Evolutionary conservation across 257 asterid genomes (phyloP).

Genomic region (Plantago elongata): DNA sequence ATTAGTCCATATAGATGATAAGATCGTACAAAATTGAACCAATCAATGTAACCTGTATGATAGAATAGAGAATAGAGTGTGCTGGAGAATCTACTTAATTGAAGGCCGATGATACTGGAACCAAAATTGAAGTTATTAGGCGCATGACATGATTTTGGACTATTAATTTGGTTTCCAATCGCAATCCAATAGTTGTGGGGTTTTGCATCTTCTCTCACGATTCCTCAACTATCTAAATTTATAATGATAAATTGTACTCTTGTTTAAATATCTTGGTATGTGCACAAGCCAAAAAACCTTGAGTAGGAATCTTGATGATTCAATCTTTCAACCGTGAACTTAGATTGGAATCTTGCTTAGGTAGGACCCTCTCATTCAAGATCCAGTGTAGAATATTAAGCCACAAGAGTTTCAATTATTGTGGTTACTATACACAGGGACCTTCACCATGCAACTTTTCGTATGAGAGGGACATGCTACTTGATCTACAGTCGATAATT

Average conservation of each 20-base stretch:
- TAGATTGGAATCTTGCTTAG: constrained; percentile 33
- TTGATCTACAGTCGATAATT: not conserved
- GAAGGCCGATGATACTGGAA: too few relatives aligned
- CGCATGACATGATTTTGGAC: constrained; percentile 8
- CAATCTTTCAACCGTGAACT: constrained; percentile 23
- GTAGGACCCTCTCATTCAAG: constrained; percentile 31
- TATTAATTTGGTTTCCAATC: constrained; percentile 11
- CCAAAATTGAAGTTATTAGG: not conserved
- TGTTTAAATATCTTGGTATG: constrained; percentile 15
- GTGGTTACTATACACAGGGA: not conserved
- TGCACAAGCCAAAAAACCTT: constrained; percentile 25
- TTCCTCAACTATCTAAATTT: constrained; percentile 6
- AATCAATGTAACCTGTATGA: too few relatives aligned
- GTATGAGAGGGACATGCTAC: not conserved
- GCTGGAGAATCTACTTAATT: too few relatives aligned
- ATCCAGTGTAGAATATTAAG: constrained; percentile 6
- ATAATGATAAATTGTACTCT: not conserved
- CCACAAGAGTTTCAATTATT: constrained; percentile 19
- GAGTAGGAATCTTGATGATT: constrained; percentile 6
- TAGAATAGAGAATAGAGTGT: too few relatives aligned
- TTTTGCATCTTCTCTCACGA: constrained; percentile 12
- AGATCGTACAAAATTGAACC: too few relatives aligned
- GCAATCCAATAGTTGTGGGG: constrained; percentile 6
- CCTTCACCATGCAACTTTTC: not conserved
- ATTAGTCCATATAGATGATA: too few relatives aligned